Evolutionary conservation across 2,329 filamentous ascomycete species (phyloP).

Genomic region (Neoscytalidium dimidiatum): DNA sequence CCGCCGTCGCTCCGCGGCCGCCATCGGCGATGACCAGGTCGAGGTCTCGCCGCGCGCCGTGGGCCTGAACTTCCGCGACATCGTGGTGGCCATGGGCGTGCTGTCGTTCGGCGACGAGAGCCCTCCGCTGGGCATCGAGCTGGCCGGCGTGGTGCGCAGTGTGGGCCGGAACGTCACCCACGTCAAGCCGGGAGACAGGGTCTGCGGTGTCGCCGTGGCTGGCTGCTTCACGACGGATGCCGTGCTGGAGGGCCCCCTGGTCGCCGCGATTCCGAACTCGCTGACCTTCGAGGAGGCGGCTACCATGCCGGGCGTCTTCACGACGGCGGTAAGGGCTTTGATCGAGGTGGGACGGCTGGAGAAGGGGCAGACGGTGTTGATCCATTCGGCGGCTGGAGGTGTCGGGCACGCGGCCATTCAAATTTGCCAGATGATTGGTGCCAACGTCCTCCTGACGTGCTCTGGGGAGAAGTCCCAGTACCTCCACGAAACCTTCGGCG

Average conservation of each 20-base stretch:
- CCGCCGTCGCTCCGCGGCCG: neutral
- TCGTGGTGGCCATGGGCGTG: neutral
- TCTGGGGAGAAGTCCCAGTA: conserved; percentile 9
- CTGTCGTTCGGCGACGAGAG: conserved; percentile 17
- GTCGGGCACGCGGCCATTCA: conserved; percentile 26
- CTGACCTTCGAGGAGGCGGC: conserved; percentile 31
- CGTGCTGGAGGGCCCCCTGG: neutral
- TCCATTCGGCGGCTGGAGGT: conserved; percentile 26
- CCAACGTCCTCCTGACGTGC: conserved; percentile 21
- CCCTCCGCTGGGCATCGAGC: conserved; percentile 20
- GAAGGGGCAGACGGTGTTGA: conserved; percentile 22
- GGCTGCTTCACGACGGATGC: conserved; percentile 9
- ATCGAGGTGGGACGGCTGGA: conserved; percentile 24
- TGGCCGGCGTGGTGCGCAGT: conserved; percentile 24
- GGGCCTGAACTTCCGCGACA: neutral
- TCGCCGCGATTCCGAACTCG: conserved; percentile 27
- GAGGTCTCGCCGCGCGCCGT: conserved; percentile 25
- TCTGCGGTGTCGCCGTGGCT: conserved; percentile 19
- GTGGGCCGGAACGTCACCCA: conserved; percentile 19
- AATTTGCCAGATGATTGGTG: conserved; percentile 24
- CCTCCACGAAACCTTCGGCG: conserved; percentile 17
- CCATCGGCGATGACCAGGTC: conserved; percentile 22
- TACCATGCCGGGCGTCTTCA: conserved; percentile 27
- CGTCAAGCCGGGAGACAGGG: conserved; percentile 8
- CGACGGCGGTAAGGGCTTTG: conserved; percentile 29